Base-by-base conservation (phyloP, 257 asterid genomes). In the Solanum piurae region DNA sequence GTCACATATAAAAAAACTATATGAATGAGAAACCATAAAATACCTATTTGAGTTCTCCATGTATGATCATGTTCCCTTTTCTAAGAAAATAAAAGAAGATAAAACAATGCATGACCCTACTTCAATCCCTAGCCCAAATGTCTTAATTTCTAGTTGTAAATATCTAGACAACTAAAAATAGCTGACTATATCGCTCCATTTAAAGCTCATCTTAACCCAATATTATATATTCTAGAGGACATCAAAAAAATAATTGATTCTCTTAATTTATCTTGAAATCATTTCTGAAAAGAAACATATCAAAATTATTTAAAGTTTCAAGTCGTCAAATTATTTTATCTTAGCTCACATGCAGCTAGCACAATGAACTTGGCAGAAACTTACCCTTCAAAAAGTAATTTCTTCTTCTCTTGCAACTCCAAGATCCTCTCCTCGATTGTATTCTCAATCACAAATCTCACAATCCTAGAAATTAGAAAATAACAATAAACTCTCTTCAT, bases 331-430 rank as follows among this genome's bases (percentile, higher is more conserved):
- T 27, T 44, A 27, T 16, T 36, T 23, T 77, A 37, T 25, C 12
- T 42, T 12, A 79, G 16, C 33, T 27, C 16, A 25, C 40, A 44
- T 79, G 27, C 25, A 14, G 25, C 25, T 79, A 14, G 14, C 66
- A 27, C 66, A 27, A 14, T 42, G 38, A 79, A 25, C 10, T 79
- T 79, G 38, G 38, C 1, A 27, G 16, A 62, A 85, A 86, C 95
- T 87, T 91, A 94, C 98, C 98, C 98, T 91, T 96, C 98, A 86
- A 95, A 95, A 83, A 95, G 96, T n/a, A 95, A 89, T 93, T 95
- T 98, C 91, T 96, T 96, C 94, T 96, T 96, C 91, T 91, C 95
- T 93, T 96, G 98, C 92, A 96, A 86, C 95, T 92, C 95, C 88
- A 97, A 89, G 86, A 95, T 93, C 92, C 98, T 92, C 93, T 97